phyloP scores from a whole-genome alignment of 805 yeast species.

The Nakazawaea peltata region DNA sequence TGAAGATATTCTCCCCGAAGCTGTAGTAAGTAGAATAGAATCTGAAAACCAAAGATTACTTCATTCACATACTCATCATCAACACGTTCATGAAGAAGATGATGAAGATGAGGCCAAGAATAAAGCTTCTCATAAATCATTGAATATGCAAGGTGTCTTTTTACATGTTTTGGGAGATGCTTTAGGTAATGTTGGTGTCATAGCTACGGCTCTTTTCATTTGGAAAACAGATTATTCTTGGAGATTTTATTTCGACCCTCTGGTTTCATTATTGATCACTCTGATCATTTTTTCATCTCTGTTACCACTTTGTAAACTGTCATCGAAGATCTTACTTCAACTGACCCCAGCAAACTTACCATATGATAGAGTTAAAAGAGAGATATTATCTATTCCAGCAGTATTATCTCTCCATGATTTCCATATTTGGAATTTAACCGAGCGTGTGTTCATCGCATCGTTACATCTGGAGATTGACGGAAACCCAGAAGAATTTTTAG shows the following conservation, averaged over 20 bases:
- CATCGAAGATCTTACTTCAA: constrained; percentile 83
- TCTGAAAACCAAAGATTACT: constrained; percentile 9
- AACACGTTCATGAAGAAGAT: constrained; percentile 12
- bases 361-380: constrained; percentile 63
- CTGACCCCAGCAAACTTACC: constrained; percentile 86
- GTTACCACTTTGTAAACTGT: constrained; percentile 76
- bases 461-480: constrained; percentile 73
- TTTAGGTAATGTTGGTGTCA: constrained; percentile 90
- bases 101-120: constrained; percentile 1
- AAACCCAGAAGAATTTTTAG: constrained; percentile 57
- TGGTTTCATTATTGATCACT: constrained; percentile 79
- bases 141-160: constrained; percentile 96
- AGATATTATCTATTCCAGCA: constrained; percentile 59
- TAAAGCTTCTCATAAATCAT: constrained; percentile 39
- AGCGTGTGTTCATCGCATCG: constrained; percentile 78
- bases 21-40: constrained; percentile 10
- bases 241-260: constrained; percentile 82
- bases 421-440: constrained; percentile 95
- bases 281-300: constrained; percentile 86
- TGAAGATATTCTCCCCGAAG: constrained; percentile 15
- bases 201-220: constrained; percentile 78
- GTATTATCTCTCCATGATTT: constrained; percentile 88
- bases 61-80: constrained; percentile 13
- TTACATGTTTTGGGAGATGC: constrained; percentile 96
- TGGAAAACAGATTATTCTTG: constrained; percentile 91